phyloP scores from a whole-genome alignment of 768 basidiomycete genomes.

The Leccinum boreale region DNA sequence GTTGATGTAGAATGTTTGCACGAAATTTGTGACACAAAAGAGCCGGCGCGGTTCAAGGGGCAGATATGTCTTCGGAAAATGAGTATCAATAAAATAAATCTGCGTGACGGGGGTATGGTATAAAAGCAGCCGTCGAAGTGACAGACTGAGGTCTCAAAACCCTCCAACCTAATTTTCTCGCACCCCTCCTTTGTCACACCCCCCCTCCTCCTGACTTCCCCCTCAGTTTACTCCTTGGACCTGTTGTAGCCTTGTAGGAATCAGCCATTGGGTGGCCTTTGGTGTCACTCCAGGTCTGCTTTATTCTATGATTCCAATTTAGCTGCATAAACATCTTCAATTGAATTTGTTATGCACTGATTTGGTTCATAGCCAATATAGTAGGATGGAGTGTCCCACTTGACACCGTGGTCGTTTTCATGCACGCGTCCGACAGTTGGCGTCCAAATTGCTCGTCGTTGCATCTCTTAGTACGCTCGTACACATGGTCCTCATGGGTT shows the following conservation, averaged over 20 bases:
- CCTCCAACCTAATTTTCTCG: constrained; percentile 17
- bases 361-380: constrained; percentile 63
- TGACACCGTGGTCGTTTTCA: constrained; percentile 11
- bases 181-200: neutral
- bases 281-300: constrained; percentile 31
- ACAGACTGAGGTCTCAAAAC: constrained; percentile 1
- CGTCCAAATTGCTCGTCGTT: neutral
- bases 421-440: neutral
- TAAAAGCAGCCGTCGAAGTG: constrained; percentile 16
- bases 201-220: neutral
- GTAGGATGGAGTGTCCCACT: constrained; percentile 42
- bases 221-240: constrained; percentile 2
- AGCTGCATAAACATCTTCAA: constrained; percentile 27
- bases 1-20: constrained; percentile 9
- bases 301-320: constrained; percentile 41
- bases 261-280: constrained; percentile 19
- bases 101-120: constrained; percentile 2
- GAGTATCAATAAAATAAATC: constrained; percentile 7
- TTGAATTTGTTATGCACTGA: constrained; percentile 33
- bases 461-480: neutral
- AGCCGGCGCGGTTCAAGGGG: constrained; percentile 6
- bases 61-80: constrained; percentile 11
- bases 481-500: neutral
- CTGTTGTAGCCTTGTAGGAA: constrained; percentile 1
- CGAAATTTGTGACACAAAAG: constrained; percentile 19